Evolutionary conservation across 192 early-diverging fungal species (phyloP).

Genomic region (Entomortierella beljakovae): DNA sequence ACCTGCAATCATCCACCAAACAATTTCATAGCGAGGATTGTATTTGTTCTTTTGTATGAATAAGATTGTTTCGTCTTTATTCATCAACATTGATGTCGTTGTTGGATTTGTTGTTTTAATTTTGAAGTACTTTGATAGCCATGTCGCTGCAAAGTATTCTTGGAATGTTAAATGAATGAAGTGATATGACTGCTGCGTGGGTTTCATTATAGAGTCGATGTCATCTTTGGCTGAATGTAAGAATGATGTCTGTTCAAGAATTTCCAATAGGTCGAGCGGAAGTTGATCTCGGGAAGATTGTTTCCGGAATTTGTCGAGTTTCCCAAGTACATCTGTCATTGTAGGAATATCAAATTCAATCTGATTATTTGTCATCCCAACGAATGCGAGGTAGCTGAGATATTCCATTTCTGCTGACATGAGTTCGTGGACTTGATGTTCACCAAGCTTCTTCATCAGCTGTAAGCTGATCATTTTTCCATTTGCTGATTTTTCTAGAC

Average conservation of each 20-base stretch:
- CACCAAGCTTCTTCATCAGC: background rate
- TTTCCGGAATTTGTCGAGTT: background rate
- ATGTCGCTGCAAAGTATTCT: conserved; percentile 41
- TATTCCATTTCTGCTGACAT: conserved; percentile 17
- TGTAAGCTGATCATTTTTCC: background rate
- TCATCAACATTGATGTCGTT: too few species aligned
- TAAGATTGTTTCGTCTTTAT: background rate
- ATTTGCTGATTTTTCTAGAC: conserved; percentile 5
- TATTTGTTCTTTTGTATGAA: conserved; percentile 24
- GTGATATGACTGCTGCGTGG: conserved; percentile 8
- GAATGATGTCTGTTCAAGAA: conserved; percentile 22
- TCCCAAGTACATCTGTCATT: background rate
- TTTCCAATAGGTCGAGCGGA: background rate
- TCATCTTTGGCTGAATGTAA: conserved; percentile 17
- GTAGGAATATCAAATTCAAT: conserved; percentile 20
- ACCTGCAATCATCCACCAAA: conserved; percentile 43
- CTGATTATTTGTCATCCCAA: conserved; percentile 19
- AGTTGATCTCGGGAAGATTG: too few species aligned
- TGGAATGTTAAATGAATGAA: conserved; percentile 34
- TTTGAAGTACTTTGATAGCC: background rate
- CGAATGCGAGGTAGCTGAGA: conserved; percentile 27
- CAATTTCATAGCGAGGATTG: conserved; percentile 29
- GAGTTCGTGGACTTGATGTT: background rate
- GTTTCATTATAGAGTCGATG: background rate
- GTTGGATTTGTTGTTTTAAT: too few species aligned